Percentiles rank a stretch among this genome's conserved stretches.
Evolutionary conservation across 1,139 yeast species (phyloP).

Genomic region (Yamadazyma blattariae): DNA sequence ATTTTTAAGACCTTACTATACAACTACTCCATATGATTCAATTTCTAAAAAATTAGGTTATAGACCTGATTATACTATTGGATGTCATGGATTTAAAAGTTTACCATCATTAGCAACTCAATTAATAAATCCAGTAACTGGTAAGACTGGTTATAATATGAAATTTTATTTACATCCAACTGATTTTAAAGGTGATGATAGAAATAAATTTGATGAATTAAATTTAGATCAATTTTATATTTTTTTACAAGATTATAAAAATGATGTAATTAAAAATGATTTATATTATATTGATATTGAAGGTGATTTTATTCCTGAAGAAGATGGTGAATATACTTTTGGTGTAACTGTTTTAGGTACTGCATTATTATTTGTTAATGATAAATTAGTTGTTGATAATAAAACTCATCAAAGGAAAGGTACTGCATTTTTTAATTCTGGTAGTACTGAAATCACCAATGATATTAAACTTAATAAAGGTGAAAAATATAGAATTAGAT

Average conservation of each 20-base stretch:
- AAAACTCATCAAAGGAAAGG: constrained; percentile 50
- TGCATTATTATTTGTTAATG: constrained; percentile 50
- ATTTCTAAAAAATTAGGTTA: constrained; percentile 20
- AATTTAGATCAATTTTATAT: constrained; percentile 30
- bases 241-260: constrained; percentile 47
- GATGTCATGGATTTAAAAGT: constrained; percentile 21
- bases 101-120: constrained; percentile 27
- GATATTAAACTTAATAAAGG: constrained; percentile 37
- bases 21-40: constrained; percentile 29
- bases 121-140: constrained; percentile 25
- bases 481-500: constrained; percentile 36
- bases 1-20: constrained; percentile 26
- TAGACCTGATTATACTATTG: constrained; percentile 18
- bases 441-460: constrained; percentile 49
- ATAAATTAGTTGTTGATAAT: constrained; percentile 52
- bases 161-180: constrained; percentile 32
- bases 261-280: constrained; percentile 18
- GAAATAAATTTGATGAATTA: constrained; percentile 35
- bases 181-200: constrained; percentile 8
- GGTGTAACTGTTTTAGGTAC: constrained; percentile 53
- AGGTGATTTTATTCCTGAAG: constrained; percentile 44
- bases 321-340: constrained; percentile 47
- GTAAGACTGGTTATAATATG: constrained; percentile 38
- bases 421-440: constrained; percentile 40
- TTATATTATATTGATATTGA: constrained; percentile 42